Conservation (phyloP, 768 basidiomycete species). For the Tylopilus sp. region DNA sequence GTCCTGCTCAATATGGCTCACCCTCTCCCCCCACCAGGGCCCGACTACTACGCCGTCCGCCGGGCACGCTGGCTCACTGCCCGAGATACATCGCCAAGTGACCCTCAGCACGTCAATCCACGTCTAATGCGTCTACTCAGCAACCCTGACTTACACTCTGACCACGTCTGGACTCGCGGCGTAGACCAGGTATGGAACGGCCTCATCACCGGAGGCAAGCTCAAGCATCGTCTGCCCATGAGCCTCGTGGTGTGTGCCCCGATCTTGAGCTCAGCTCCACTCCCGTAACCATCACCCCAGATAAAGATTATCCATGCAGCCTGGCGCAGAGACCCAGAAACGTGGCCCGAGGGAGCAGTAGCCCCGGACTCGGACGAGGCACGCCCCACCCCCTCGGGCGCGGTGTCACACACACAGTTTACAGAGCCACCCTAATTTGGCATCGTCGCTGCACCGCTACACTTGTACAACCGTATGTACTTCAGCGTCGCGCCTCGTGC, state of each 20-base stretch:
- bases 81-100: constrained; percentile 19
- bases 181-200: constrained; percentile 63
- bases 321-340: constrained; percentile 68
- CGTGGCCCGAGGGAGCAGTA: constrained; percentile 64
- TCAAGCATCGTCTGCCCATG: constrained; percentile 64
- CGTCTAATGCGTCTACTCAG: constrained; percentile 52
- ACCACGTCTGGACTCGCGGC: constrained; percentile 54
- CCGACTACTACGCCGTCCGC: constrained; percentile 58
- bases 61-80: constrained; percentile 57
- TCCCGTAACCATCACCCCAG: constrained; percentile 35
- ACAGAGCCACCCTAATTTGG: constrained; percentile 2
- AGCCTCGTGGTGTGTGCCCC: constrained; percentile 50
- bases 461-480: constrained; percentile 3
- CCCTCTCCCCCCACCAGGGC: constrained; percentile 58
- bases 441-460: not conserved
- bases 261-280: not conserved
- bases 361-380: constrained; percentile 65
- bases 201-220: constrained; percentile 52
- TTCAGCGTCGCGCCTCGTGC: not conserved
- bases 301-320: constrained; percentile 70
- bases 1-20: constrained; percentile 23
- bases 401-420: not conserved
- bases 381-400: not conserved
- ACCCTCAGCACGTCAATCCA: constrained; percentile 38
- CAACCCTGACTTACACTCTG: constrained; percentile 44